Conservation (phyloP, 2,329 filamentous ascomycete genomes). For the Fusarium devonianum region DNA sequence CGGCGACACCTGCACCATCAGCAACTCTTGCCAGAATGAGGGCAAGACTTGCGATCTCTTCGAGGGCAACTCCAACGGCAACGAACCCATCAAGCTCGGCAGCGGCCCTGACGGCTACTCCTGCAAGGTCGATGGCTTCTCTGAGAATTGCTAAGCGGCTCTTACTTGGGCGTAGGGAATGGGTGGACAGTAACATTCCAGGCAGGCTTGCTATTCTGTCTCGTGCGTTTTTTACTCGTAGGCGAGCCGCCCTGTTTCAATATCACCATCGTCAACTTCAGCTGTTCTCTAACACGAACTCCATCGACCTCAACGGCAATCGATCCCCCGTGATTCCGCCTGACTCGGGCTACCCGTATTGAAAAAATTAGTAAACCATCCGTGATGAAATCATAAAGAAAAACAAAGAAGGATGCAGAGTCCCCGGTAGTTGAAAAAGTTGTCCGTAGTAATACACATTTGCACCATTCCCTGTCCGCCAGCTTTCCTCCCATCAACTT, state of each 20-base stretch:
- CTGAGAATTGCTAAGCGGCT: conserved; percentile 23
- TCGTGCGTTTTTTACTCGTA: conserved; percentile 1
- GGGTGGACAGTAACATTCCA: neutral
- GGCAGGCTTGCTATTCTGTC: neutral
- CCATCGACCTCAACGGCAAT: conserved; percentile 5
- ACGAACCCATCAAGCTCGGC: conserved; percentile 31
- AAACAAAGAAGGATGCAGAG: conserved; percentile 10
- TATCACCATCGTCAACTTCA: no score
- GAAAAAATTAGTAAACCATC: conserved; percentile 16
- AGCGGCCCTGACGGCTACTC: conserved; percentile 30
- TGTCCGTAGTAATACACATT: conserved; percentile 20
- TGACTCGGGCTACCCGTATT: conserved; percentile 16
- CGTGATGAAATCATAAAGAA: conserved; percentile 7
- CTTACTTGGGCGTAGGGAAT: neutral
- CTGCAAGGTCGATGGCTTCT: conserved; percentile 23
- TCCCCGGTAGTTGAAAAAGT: neutral
- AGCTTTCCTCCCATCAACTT: conserved; percentile 6
- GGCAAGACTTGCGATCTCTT: conserved; percentile 34
- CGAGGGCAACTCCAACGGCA: conserved; percentile 26
- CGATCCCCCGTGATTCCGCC: conserved; percentile 8
- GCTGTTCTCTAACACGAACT: conserved; percentile 7
- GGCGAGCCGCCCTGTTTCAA: no score
- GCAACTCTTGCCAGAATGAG: conserved; percentile 30
- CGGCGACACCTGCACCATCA: conserved; percentile 36
- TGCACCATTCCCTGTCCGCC: neutral